Evolutionary conservation across 768 basidiomycete genomes (phyloP), one percentile per base, ranked within the genome.

Genomic region (Amanita fuliginea): DNA sequence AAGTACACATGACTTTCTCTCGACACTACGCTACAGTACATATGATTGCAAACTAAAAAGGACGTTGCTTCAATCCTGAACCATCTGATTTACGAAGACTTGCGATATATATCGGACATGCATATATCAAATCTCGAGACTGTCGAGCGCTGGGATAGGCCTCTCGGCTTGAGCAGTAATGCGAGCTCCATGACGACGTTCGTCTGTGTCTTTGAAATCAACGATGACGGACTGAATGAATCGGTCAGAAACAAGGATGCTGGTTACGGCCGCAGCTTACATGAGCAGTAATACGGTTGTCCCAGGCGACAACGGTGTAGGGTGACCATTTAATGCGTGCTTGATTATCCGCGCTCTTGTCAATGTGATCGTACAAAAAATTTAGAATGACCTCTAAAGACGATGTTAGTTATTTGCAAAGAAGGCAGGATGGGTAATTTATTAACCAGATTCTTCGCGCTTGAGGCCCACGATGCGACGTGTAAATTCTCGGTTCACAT

Each of bases 401-500:
- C 35, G 7, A 51, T 1, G 36, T 45, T n/a, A 53, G 32, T 48
- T 5, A 48, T 36, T n/a, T n/a, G 57, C 54, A 19, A 26, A 26
- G 26, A 24, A 19, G 61, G 52, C 34, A 56, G 45, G 9, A 52
- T 53, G 28, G 8, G 55, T 30, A 61, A 71, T 62, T n/a, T n/a
- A n/a, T n/a, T n/a, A 56, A 77, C 88, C 85, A 28, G 83, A 86
- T 62, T 92, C 88, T 62, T 92, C 86, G 22, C 72, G 66, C 72
- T 91, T 93, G 53, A 91, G 70, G n/a, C 86, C 90, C 21, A 90
- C 77, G 53, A 94, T 92, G 33, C 80, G 72, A 42, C 74, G 74
- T 0, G 87, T 86, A 70, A 93, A 92, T 55, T 89, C 85, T 53
- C 74, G 74, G 69, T 92, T 91, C 53, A 95, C 86, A 62, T 85